Evolutionary conservation across 371 early-diverging fungal genomes (phyloP), one percentile per base, ranked within the genome.

Genomic region (Zychaea mexicana): DNA sequence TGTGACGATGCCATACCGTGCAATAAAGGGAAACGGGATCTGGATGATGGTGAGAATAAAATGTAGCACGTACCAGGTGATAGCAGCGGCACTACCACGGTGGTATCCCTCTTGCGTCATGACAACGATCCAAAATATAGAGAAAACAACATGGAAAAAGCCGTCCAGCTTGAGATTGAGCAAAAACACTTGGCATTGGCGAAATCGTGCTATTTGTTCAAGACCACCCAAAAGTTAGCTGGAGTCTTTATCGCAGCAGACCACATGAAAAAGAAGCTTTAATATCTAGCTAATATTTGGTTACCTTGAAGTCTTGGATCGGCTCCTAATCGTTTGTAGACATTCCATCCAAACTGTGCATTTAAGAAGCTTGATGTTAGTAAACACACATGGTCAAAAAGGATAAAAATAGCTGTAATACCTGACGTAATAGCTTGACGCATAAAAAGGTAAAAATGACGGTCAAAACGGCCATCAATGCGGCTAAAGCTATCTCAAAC

Each of bases 81-180:
- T 60, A 4, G 63, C 52, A 4, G 69, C 67, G 15, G 54, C 38
- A 28, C 28, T 66, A 45, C 66, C 64, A 21, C 42, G 60, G 24
- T 71, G 70, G 52, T 82, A 82, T 19, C 69, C 63, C 60, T 74
- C 73, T 62, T 79, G 79, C 2, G 74, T 69, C 79, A 82, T 82
- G 28, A 78, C 61, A 15, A 78, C 77, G 12, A 78, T 49, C 73
- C 79, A 82, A 56, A 82, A 82, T 9, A 79, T 58, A 27, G 73
- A 76, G 26, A 82, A 67, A 2, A 79, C 75, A 28, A 79, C 57
- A 30, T 79, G 78, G 33, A 82, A 82, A 42, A 82, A 82, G 0
- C 76, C 80, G 64, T 82, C 80, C 47, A 82, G 38, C 55, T 79
- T 79, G 27, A 79, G 65, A 54, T 61, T 69, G 38, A 82, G 47